Conservation (phyloP, 2,329 filamentous ascomycete species). For the Thermoascus crustaceus region DNA sequence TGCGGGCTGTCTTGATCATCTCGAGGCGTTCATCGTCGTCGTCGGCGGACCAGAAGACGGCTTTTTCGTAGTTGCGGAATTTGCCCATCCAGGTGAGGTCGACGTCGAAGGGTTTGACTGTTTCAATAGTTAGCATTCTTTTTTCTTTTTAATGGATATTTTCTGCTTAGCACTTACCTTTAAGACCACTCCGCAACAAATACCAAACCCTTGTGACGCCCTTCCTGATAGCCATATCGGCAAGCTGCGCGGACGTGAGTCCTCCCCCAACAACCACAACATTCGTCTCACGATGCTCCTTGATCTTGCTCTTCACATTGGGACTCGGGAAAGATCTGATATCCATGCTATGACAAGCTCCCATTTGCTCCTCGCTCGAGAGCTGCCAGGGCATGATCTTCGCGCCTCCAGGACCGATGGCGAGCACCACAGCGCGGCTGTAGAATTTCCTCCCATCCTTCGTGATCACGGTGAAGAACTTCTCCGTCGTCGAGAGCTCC, state of each 20-base stretch:
- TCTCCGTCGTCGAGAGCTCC: slow-evolving; percentile 37
- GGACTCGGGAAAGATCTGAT: slow-evolving; percentile 52
- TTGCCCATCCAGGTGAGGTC: slow-evolving; percentile 73
- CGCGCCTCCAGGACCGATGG: slow-evolving; percentile 59
- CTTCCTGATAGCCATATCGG: slow-evolving; percentile 56
- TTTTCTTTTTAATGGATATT: background rate
- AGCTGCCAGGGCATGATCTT: slow-evolving; percentile 42
- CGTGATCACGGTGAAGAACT: slow-evolving; percentile 59
- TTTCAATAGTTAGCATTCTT: slow-evolving; percentile 6
- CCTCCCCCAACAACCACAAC: slow-evolving; percentile 67
- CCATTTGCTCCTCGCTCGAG: slow-evolving; percentile 35
- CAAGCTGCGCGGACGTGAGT: slow-evolving; percentile 65
- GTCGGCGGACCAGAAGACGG: slow-evolving; percentile 68
- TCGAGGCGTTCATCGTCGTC: slow-evolving; percentile 59
- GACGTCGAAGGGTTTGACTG: slow-evolving; percentile 69
- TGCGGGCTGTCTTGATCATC: slow-evolving; percentile 58
- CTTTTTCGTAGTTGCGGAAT: slow-evolving; percentile 69
- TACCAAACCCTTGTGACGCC: slow-evolving; percentile 63
- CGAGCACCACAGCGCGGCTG: slow-evolving; percentile 58
- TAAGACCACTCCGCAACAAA: slow-evolving; percentile 52
- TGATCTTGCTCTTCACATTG: slow-evolving; percentile 47
- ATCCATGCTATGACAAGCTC: slow-evolving; percentile 57
- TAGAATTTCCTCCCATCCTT: slow-evolving; percentile 45
- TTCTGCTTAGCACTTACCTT: slow-evolving; percentile 28
- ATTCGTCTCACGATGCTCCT: slow-evolving; percentile 45